A percentile compares a stretch with the other conserved stretches of the same genome.
phyloP scores from a whole-genome alignment of 2,329 filamentous ascomycete species.

The Ophiocordyceps robertsii region DNA sequence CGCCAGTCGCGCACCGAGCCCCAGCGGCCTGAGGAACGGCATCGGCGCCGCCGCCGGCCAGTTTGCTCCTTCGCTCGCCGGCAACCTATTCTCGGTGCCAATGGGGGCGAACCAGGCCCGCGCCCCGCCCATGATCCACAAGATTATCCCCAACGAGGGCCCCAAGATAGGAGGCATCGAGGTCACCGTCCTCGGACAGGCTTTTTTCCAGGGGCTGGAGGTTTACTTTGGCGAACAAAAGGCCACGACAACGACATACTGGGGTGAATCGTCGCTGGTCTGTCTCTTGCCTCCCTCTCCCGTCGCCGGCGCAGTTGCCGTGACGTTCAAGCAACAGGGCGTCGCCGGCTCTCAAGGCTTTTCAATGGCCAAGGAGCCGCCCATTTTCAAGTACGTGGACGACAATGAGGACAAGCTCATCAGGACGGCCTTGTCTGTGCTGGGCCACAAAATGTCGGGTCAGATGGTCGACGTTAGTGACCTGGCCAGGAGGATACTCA shows the following conservation, averaged over 20 bases:
- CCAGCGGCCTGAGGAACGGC: slow-evolving; percentile 38
- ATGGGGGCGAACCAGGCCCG: slow-evolving; percentile 35
- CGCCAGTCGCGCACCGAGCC: slow-evolving; percentile 67
- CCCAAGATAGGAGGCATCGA: slow-evolving; percentile 76
- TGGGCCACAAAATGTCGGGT: slow-evolving; percentile 51
- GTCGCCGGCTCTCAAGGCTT: slow-evolving; percentile 22
- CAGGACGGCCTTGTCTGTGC: slow-evolving; percentile 50
- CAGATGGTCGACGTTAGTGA: slow-evolving; percentile 47
- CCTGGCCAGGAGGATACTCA: slow-evolving; percentile 47
- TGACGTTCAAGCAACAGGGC: slow-evolving; percentile 50
- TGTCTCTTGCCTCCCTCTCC: slow-evolving; percentile 63
- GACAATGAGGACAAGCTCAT: slow-evolving; percentile 57
- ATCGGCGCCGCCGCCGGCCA: slow-evolving; percentile 28
- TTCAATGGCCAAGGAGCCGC: slow-evolving; percentile 25
- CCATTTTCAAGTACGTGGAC: slow-evolving; percentile 60
- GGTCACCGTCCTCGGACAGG: slow-evolving; percentile 69
- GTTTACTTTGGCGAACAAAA: slow-evolving; percentile 66
- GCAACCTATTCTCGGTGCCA: slow-evolving; percentile 36
- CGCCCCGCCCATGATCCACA: slow-evolving; percentile 51
- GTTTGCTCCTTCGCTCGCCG: slow-evolving; percentile 32
- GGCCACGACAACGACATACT: slow-evolving; percentile 62
- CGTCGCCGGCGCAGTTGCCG: slow-evolving; percentile 53
- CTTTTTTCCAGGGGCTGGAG: slow-evolving; percentile 63
- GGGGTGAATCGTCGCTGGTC: slow-evolving; percentile 68
- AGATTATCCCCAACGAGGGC: slow-evolving; percentile 71